Evolutionary conservation across 1,284 basidiomycete genomes (phyloP), one percentile per base, ranked within the genome.

Genomic region (Trametes hirsuta): DNA sequence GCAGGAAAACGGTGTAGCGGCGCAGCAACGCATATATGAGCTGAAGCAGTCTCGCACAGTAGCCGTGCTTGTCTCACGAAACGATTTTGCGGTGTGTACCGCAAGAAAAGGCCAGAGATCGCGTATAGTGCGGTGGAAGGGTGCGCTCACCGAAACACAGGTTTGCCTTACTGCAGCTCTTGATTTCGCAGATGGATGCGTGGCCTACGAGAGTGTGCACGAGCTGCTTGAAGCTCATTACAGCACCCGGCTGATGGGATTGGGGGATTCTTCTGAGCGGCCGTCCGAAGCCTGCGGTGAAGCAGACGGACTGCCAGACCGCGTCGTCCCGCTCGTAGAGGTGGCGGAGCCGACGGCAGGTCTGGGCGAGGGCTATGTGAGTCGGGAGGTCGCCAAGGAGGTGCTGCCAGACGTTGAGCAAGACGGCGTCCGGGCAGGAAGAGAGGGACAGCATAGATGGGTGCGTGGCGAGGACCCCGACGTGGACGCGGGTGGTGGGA

Each of bases 291-390:
- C 74, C 72, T 6, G 74, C 69, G 42, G 52, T 53, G 47, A 69
- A 69, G 56, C 73, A 74, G 1, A 65, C 71, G 5, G 64, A 62
- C 52, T 70, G 71, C 74, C 74, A 75, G 59, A 72, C 68, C 8
- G 36, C 21, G 42, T 69, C 66, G 36, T 73, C 71, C 41, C 61
- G 55, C 44, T 58, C 58, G 64, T 71, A 74, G 40, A 74, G 24
- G n/a, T 62, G 59, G 36, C 69, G 69, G 9, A 71, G 56, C 14
- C 63, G 42, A 5, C 66, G 64, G 52, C 66, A 71, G 18, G 72
- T 71, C 52, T 71, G 71, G 0, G 72, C 69, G 48, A 75, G 65
- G 4, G 73, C 64, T 42, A 75, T 57, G 55, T 74, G 73, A 1
- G 72, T 55, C 4, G 49, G 51, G 47, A 74, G 71, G 57, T 71